Evolutionary conservation across 352 stramenopile species (phyloP), one percentile per base, ranked within the genome.

Genomic region (Phytophthora podocarpi): DNA sequence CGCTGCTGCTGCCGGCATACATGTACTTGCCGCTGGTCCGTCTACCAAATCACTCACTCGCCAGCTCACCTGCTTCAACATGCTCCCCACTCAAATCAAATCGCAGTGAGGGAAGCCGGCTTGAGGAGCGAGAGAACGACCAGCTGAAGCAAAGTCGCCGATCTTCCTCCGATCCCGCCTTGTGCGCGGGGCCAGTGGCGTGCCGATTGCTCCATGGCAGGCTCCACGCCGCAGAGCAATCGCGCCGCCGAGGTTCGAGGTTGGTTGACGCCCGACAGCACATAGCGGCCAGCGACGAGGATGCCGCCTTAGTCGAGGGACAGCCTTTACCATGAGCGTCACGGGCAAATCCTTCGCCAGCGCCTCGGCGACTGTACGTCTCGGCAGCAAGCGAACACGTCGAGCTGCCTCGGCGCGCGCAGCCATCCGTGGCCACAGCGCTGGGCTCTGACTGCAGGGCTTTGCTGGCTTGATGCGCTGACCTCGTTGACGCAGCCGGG

Each of bases 71-170:
- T n/a, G 45, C 47, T 70, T 66, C 62, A 66, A 66, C 34, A 18
- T 57, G 47, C 8, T 41, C 47, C 54, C 32, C 20, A 23, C 62
- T n/a, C n/a, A n/a, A n/a, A n/a, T 62, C 62, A 70, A 66, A 61
- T 66, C 55, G 34, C 50, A 15, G 31, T 16, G 46, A 70, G 62
- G 62, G 62, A 70, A 67, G 62, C 30, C 62, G 57, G 55, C 47
- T 70, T 70, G 62, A 67, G 23, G 61, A 59, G 53, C 53, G 46
- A 70, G 61, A 70, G 34, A 61, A 50, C 46, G 61, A 62, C 50
- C 42, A 57, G 51, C 42, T 13, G 35, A 61, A 57, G 23, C 18
- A 56, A 41, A 16, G 20, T 32, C 45, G 36, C 28, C 57, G 23
- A 32, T 15, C 11, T 20, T 32, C 15, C 28, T 40, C 56, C 41